Percentiles rank a stretch among this genome's conserved stretches.
Evolutionary conservation across 140 eudicot species (phyloP).

Genomic region (Oenanthe javanica): DNA sequence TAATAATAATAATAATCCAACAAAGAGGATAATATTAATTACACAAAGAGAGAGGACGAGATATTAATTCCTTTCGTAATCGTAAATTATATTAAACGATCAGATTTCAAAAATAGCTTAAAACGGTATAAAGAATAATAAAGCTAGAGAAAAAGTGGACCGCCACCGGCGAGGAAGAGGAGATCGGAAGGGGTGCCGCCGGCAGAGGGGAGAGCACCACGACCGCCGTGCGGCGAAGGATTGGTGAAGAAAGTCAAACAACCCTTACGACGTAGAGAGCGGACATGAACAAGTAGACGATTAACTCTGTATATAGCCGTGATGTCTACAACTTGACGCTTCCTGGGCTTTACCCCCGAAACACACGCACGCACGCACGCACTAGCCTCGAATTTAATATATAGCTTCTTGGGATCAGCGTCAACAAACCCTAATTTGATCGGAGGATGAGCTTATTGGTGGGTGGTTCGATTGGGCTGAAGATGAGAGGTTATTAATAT

Average conservation of each 20-base stretch:
- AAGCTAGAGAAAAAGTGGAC: slow-evolving; percentile 8
- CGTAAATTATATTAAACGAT: too few relatives aligned
- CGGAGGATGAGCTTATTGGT: background rate
- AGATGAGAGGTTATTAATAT: background rate
- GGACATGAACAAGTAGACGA: slow-evolving; percentile 56
- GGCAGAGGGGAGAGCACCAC: slow-evolving; percentile 97
- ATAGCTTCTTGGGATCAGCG: too few relatives aligned
- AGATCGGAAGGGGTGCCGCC: slow-evolving; percentile 99
- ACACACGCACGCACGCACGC: too few relatives aligned
- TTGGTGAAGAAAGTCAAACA: slow-evolving; percentile 33
- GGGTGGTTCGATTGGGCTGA: background rate
- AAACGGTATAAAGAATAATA: background rate
- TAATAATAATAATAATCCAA: background rate
- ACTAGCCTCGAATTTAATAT: too few relatives aligned
- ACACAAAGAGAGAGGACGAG: background rate
- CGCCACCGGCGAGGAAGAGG: slow-evolving; percentile 99
- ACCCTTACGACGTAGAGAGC: slow-evolving; percentile 53
- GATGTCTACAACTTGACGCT: slow-evolving; percentile 59
- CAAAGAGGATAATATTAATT: background rate
- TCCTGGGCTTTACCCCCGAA: slow-evolving; percentile 51
- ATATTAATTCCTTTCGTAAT: background rate
- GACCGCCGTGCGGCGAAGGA: slow-evolving; percentile 99
- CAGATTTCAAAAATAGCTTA: slow-evolving; percentile 4
- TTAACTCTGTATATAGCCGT: slow-evolving; percentile 77
- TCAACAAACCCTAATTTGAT: background rate